Evolutionary conservation across 225 moss, liverwort and hornwort species (phyloP), one percentile per base, ranked within the genome.

Genomic region (Climacium dendroides): DNA sequence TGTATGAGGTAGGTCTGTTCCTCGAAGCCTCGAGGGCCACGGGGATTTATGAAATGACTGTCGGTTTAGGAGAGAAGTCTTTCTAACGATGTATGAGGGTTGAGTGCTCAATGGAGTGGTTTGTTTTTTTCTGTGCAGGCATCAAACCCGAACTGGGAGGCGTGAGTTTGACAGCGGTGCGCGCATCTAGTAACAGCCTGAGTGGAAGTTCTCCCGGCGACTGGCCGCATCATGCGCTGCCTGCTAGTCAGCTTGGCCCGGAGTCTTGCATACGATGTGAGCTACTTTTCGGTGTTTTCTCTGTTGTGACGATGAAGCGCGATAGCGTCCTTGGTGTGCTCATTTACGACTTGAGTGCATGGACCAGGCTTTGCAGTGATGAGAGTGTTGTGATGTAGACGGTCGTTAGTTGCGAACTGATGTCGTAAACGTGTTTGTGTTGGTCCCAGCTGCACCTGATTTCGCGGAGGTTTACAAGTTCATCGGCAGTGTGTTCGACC

Each of bases 381-480:
- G 52, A 6, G 19, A 59, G 14, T 29, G 28, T 54, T 48, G 54
- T 82, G n/a, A 1, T 58, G 13, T 41, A 18, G 15, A 18, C 7
- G 2, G 59, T 63, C 37, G 50, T 48, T 24, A 15, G 71, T 22
- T 61, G 47, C 76, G 83, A 72, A 75, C n/a, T 92, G 77, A 87
- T 30, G 15, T 12, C 5, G 12, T 18, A 0, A 41, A 39, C 34
- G 2, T 88, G 72, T 64, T 71, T 62, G 35, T 55, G 82, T 80
- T 37, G 7, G 13, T 76, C 64, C 60, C 95, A 99, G 99, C 96
- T 80, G 91, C 94, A 66, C 99, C 97, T 39, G 97, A 99, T 86
- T 99, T 99, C 62, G 95, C 94, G 58, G 97, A 96, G 93, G 99
- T 99, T 6, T 99, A 99, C 92, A 95, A 95, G 90, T 99, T 99